Evolutionary conservation across 768 basidiomycete species (phyloP).

Genomic region (Psilocybe azurescens): DNA sequence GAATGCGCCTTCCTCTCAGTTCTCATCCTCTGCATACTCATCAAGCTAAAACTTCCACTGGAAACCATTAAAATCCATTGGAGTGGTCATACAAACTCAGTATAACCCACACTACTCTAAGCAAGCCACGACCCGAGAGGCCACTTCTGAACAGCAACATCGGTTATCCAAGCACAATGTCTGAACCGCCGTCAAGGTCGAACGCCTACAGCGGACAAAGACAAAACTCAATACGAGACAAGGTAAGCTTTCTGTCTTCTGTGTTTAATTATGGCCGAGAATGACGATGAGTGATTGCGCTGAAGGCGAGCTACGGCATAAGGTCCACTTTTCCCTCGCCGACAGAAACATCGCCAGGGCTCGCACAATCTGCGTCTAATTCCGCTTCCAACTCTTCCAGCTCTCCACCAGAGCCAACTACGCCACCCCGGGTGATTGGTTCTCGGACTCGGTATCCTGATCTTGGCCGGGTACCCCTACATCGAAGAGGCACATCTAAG

Average conservation of each 20-base stretch:
- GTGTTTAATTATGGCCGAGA: neutral
- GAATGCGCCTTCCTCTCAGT: neutral
- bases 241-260: neutral
- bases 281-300: neutral
- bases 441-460: slow-evolving; percentile 58
- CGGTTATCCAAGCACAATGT: neutral
- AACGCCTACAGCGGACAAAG: neutral
- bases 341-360: slow-evolving; percentile 40
- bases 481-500: slow-evolving; percentile 78
- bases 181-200: slow-evolving; percentile 6
- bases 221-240: neutral
- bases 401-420: slow-evolving; percentile 46
- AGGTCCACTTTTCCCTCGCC: slow-evolving; percentile 36
- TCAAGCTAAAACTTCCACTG: neutral
- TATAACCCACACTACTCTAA: neutral
- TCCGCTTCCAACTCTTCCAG: slow-evolving; percentile 43
- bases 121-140: neutral
- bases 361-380: slow-evolving; percentile 47
- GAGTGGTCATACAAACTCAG: neutral
- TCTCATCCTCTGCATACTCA: neutral
- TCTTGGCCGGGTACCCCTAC: slow-evolving; percentile 74
- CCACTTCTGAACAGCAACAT: neutral
- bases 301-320: slow-evolving; percentile 25
- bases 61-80: neutral
- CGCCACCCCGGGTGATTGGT: slow-evolving; percentile 49